Conservation (phyloP, 139 green algal genomes). For the Trebouxia sp. region DNA sequence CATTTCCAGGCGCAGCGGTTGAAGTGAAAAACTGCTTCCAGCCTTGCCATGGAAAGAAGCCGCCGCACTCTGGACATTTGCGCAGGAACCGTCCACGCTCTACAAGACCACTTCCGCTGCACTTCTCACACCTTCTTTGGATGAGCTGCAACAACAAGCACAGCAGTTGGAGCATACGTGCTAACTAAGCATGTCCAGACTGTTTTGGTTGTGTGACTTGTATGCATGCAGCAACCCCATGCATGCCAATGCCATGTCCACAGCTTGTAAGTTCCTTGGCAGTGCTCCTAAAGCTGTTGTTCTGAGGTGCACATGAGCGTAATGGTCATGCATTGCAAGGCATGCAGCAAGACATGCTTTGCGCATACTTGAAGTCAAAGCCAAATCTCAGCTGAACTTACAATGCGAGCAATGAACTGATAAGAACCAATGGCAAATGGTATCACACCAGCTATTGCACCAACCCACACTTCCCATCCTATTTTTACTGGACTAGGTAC, state of each 20-base stretch:
- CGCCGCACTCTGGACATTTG: constrained; percentile 79
- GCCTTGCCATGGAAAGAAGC: constrained; percentile 85
- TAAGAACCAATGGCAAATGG: constrained; percentile 81
- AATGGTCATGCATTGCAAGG: background rate
- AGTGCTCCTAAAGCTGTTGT: too few species aligned
- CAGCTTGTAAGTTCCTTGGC: too few species aligned
- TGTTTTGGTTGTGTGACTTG: background rate
- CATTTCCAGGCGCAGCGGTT: constrained; percentile 81
- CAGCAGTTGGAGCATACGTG: too few species aligned
- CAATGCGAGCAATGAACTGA: constrained; percentile 86
- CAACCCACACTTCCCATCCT: constrained; percentile 73
- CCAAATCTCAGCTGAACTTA: constrained; percentile 39
- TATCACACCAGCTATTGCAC: constrained; percentile 63
- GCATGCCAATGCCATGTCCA: too few species aligned
- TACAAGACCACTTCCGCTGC: constrained; percentile 74
- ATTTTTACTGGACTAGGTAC: constrained; percentile 23
- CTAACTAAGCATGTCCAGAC: too few species aligned
- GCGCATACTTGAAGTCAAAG: background rate
- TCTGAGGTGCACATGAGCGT: too few species aligned
- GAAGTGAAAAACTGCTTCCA: constrained; percentile 80
- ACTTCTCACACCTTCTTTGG: constrained; percentile 76
- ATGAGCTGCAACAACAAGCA: constrained; percentile 60
- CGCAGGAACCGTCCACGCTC: constrained; percentile 37
- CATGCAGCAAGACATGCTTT: background rate
- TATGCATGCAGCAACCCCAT: too few species aligned